Evolutionary conservation across 805 yeast genomes (phyloP).

Genomic region (Nakazawaea ernobii): DNA sequence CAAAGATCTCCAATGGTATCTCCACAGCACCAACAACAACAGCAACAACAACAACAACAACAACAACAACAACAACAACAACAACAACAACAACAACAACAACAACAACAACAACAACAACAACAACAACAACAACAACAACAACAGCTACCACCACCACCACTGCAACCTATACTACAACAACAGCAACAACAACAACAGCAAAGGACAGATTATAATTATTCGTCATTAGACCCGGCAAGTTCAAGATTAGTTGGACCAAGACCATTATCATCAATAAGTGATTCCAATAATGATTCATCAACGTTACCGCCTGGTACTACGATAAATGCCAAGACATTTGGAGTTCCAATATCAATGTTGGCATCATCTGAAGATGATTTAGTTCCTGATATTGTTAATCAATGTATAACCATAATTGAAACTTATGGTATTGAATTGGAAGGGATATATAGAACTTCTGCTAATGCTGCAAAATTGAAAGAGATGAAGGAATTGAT

Average conservation of each 20-base stretch:
- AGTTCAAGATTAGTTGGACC: conserved; percentile 17
- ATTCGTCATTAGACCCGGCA: conserved; percentile 5
- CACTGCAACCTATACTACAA: background rate
- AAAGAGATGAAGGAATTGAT: conserved; percentile 67
- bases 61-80: background rate
- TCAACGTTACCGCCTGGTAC: conserved; percentile 29
- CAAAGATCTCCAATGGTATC: too few species aligned
- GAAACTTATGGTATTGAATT: conserved; percentile 79
- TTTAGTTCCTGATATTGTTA: conserved; percentile 86
- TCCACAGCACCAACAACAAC: background rate
- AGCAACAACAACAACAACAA: background rate
- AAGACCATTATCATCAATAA: conserved; percentile 24
- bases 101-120: background rate
- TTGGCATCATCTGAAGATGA: conserved; percentile 80
- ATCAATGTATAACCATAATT: conserved; percentile 79
- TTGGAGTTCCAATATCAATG: conserved; percentile 79
- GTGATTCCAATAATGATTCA: conserved; percentile 9
- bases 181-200: background rate
- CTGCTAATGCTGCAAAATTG: conserved; percentile 72
- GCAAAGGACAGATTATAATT: background rate
- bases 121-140: background rate
- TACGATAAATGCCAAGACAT: conserved; percentile 38
- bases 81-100: background rate
- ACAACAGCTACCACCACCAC: background rate
- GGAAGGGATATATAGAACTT: conserved; percentile 86